phyloP scores from a whole-genome alignment of 495 filamentous ascomycete species.

The Aeminium ludgeri region DNA sequence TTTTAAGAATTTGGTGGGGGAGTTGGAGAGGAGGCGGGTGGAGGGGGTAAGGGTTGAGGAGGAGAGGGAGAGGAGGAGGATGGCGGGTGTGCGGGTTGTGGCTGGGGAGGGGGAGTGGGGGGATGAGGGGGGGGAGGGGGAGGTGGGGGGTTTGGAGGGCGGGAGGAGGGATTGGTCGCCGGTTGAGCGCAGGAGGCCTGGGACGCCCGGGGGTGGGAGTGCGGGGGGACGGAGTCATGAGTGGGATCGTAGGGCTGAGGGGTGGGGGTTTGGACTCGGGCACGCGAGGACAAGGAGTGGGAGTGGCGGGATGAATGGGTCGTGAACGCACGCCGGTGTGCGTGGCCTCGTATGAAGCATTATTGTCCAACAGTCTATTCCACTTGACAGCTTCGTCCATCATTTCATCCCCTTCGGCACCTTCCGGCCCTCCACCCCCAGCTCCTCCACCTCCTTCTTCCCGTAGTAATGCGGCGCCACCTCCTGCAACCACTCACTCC shows the following conservation, averaged over 20 bases:
- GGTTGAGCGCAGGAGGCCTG: conserved; percentile 20
- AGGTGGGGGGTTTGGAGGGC: conserved; percentile 9
- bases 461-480: conserved; percentile 93
- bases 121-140: conserved; percentile 3
- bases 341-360: too few relatives aligned
- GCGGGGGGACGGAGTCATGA: conserved; percentile 16
- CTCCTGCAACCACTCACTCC: conserved; percentile 74
- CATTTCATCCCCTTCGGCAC: conserved; percentile 28
- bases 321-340: too few relatives aligned
- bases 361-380: neutral
- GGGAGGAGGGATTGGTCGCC: conserved; percentile 21
- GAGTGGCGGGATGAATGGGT: conserved; percentile 8
- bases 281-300: conserved; percentile 8
- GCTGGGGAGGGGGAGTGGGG: conserved; percentile 12
- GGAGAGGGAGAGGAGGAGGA: conserved; percentile 17
- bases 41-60: conserved; percentile 16
- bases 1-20: conserved; percentile 45
- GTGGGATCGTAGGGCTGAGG: conserved; percentile 4
- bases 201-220: conserved; percentile 19
- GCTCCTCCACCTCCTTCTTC: conserved; percentile 71
- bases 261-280: too few relatives aligned
- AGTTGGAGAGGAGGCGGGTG: conserved; percentile 29
- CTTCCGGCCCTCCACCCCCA: conserved; percentile 69
- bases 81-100: conserved; percentile 22
- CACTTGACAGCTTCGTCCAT: neutral